Evolutionary conservation across 164 flowering plant species (phyloP).

Genomic region (Platanus orientalis): DNA sequence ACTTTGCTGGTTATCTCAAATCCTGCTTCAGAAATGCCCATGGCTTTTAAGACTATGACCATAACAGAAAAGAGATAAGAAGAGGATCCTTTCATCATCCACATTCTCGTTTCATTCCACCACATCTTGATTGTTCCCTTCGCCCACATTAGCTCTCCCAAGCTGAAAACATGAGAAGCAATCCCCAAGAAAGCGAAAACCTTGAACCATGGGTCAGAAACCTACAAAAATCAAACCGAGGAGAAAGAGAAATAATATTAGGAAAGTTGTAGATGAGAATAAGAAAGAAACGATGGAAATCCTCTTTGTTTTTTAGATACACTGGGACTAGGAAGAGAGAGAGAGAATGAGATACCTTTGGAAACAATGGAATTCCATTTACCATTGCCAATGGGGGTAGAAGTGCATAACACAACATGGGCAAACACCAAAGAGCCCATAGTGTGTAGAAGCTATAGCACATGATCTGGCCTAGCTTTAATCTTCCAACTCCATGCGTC

Average conservation of each 20-base stretch:
- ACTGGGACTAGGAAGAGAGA: no score
- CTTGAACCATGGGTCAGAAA: conserved; percentile 29
- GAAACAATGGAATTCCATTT: conserved; percentile 25
- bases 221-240: conserved; percentile 6
- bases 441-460: conserved; percentile 43
- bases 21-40: conserved; percentile 36
- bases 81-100: conserved; percentile 39
- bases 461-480: conserved; percentile 43
- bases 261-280: no score
- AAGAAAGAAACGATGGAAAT: no score
- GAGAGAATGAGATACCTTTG: conserved; percentile 17
- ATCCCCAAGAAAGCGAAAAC: conserved; percentile 26
- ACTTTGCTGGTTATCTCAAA: conserved; percentile 41
- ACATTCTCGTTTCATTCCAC: conserved; percentile 52
- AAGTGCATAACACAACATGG: conserved; percentile 33
- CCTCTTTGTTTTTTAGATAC: no score
- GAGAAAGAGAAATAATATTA: no score
- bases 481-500: conserved; percentile 36
- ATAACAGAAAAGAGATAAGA: conserved; percentile 35
- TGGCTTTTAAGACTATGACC: conserved; percentile 24
- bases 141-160: conserved; percentile 21
- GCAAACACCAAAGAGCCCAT: conserved; percentile 46
- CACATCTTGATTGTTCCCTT: conserved; percentile 33
- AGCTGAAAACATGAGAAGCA: conserved; percentile 22
- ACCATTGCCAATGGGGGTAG: conserved; percentile 33